These are phyloP conservation scores for Penicillium ochrochloron DNA, from an alignment of 495 filamentous ascomycete species.

Conservation along the genomic window DNA sequence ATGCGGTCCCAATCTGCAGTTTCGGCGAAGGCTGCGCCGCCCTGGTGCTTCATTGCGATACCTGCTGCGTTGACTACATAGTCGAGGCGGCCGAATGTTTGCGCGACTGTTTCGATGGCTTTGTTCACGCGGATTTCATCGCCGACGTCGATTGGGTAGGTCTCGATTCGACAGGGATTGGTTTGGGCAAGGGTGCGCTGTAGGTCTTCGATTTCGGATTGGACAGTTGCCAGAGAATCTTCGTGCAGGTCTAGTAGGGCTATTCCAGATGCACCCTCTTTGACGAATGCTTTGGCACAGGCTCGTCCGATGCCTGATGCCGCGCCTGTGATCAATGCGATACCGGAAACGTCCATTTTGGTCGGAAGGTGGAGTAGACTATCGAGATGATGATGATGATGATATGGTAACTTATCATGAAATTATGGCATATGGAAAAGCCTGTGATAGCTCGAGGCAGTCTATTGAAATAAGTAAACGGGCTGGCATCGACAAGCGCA, in stretches of 20 bases:
- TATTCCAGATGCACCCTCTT: conserved; percentile 27
- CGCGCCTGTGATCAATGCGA: conserved; percentile 32
- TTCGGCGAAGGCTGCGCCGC: conserved; percentile 36
- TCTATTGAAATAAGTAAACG: conserved; percentile 10
- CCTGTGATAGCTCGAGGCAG: background rate
- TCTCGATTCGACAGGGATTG: conserved; percentile 18
- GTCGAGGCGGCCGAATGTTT: conserved; percentile 46
- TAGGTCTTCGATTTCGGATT: conserved; percentile 23
- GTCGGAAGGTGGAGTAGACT: background rate
- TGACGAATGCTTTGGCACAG: conserved; percentile 24
- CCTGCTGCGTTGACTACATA: conserved; percentile 51
- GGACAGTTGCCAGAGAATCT: conserved; percentile 23
- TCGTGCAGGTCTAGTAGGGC: conserved; percentile 26
- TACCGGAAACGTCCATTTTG: conserved; percentile 29
- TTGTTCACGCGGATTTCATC: conserved; percentile 38
- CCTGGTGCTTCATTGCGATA: conserved; percentile 40
- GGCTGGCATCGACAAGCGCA: background rate
- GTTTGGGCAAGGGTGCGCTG: conserved; percentile 1
- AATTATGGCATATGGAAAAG: background rate
- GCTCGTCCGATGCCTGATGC: conserved; percentile 32
- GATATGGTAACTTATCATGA: too few relatives aligned
- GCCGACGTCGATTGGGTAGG: conserved; percentile 36
- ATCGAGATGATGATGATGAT: background rate
- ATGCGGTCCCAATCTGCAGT: conserved; percentile 45
- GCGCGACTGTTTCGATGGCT: conserved; percentile 30